These are phyloP conservation scores for Pyrenopolyporus hunteri DNA, from an alignment of 495 filamentous ascomycete genomes.

Conservation along the genomic window DNA sequence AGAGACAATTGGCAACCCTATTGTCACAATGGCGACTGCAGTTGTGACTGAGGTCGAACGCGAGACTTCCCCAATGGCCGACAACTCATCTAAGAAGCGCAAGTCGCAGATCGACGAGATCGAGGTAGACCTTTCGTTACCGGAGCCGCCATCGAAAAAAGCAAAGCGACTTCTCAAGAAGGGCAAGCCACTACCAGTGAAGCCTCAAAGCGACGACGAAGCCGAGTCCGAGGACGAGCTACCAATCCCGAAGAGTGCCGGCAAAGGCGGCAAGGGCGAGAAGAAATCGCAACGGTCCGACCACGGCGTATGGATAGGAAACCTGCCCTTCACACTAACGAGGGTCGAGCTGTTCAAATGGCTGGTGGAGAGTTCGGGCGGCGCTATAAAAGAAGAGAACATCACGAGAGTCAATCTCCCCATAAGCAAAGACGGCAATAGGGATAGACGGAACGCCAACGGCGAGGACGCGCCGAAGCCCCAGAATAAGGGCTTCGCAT, in stretches of 20 bases:
- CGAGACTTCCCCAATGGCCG: not conserved
- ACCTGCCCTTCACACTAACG: constrained; percentile 80
- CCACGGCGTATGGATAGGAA: constrained; percentile 94
- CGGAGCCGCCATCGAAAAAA: constrained; percentile 94
- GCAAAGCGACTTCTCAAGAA: constrained; percentile 81
- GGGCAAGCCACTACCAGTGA: constrained; percentile 59
- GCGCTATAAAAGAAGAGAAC: constrained; percentile 65
- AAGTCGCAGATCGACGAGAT: constrained; percentile 76
- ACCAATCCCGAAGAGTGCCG: constrained; percentile 40
- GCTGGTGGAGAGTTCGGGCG: constrained; percentile 68
- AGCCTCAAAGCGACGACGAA: constrained; percentile 51
- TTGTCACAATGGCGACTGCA: constrained; percentile 16
- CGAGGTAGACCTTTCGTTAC: constrained; percentile 84
- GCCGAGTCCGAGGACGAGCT: constrained; percentile 44
- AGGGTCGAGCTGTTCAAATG: constrained; percentile 75
- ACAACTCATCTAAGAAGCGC: constrained; percentile 64
- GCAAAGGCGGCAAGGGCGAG: constrained; percentile 42
- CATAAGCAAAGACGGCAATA: constrained; percentile 43
- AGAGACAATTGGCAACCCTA: not conserved
- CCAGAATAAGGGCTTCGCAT: constrained; percentile 87
- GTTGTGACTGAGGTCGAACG: constrained; percentile 11
- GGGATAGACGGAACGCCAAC: constrained; percentile 45
- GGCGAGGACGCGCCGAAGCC: constrained; percentile 47
- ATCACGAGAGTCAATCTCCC: constrained; percentile 90
- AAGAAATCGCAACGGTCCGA: constrained; percentile 70